phyloP scores from a whole-genome alignment of 2,329 filamentous ascomycete genomes.

The Xylariaceae sp. region DNA sequence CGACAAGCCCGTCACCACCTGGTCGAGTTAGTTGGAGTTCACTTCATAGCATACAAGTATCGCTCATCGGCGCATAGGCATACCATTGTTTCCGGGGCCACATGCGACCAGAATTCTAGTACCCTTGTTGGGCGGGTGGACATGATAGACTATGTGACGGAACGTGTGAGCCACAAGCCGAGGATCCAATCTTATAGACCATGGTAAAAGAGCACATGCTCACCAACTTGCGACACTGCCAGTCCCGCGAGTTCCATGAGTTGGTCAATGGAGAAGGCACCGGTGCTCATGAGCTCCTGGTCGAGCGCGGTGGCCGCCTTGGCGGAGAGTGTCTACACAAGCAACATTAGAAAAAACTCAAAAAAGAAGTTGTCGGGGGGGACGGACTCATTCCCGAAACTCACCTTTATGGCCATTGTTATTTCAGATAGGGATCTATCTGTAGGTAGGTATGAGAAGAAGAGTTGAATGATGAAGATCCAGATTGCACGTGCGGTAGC shows the following conservation, averaged over 20 bases:
- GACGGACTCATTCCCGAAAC: background rate
- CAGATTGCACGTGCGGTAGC: background rate
- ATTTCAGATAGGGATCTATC: too few species aligned
- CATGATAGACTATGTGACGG: slow-evolving; percentile 62
- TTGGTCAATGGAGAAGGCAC: slow-evolving; percentile 90
- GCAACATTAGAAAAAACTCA: slow-evolving; percentile 21
- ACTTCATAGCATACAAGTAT: background rate
- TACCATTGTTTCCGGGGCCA: slow-evolving; percentile 73
- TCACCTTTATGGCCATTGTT: slow-evolving; percentile 29
- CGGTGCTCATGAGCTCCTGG: slow-evolving; percentile 84
- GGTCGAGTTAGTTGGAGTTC: background rate
- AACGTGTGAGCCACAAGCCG: background rate
- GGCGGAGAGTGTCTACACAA: slow-evolving; percentile 69
- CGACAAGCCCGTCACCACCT: slow-evolving; percentile 93
- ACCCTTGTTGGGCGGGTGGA: slow-evolving; percentile 72
- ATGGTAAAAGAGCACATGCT: slow-evolving; percentile 24
- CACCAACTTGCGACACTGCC: slow-evolving; percentile 85
- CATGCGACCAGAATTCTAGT: slow-evolving; percentile 80
- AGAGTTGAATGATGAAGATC: background rate
- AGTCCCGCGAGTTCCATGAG: slow-evolving; percentile 95
- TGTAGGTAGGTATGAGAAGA: background rate
- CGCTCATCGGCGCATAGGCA: slow-evolving; percentile 15
- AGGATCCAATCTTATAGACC: background rate
- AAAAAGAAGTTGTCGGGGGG: background rate
- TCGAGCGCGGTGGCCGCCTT: slow-evolving; percentile 87